phyloP scores from a whole-genome alignment of 2,329 filamentous ascomycete species.

The Teratosphaeria epicoccoides region DNA sequence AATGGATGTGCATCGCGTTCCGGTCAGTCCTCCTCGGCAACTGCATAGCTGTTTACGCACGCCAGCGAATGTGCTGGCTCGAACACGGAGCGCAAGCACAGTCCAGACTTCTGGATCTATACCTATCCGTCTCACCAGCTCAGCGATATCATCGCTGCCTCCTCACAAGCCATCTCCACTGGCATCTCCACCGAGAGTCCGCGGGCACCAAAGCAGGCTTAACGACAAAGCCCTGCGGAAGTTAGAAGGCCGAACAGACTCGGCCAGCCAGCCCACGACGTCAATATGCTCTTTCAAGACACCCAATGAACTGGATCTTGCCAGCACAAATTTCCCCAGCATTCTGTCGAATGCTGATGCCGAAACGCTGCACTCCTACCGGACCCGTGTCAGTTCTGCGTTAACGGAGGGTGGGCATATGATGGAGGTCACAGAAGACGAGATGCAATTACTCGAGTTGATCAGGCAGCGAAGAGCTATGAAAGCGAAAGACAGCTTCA shows the following conservation, averaged over 20 bases:
- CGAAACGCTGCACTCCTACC: conserved; percentile 3
- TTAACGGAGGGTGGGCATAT: conserved; percentile 15
- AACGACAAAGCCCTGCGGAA: conserved; percentile 8
- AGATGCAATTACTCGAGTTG: conserved; percentile 39
- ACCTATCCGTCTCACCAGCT: conserved; percentile 15
- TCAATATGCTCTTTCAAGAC: neutral
- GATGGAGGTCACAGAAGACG: conserved; percentile 41
- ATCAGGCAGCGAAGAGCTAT: conserved; percentile 40
- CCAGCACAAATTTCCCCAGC: neutral
- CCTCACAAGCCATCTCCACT: neutral
- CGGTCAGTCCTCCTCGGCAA: conserved; percentile 7
- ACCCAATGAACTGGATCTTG: neutral
- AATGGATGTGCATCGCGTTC: conserved; percentile 1
- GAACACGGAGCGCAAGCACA: conserved; percentile 6
- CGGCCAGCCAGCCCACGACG: neutral
- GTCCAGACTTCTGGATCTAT: conserved; percentile 19
- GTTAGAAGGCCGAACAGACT: conserved; percentile 4
- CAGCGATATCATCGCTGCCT: conserved; percentile 7
- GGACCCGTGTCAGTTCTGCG: conserved; percentile 4
- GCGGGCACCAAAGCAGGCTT: neutral
- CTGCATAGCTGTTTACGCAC: conserved; percentile 6
- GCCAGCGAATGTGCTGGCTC: conserved; percentile 3
- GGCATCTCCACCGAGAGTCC: neutral
- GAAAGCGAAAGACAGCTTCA: conserved; percentile 33
- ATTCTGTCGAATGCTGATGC: neutral